Percentiles rank a stretch among this genome's conserved stretches.
Evolutionary conservation across 306 rosid species (phyloP).

Genomic region (Pterocarpus santalinus): DNA sequence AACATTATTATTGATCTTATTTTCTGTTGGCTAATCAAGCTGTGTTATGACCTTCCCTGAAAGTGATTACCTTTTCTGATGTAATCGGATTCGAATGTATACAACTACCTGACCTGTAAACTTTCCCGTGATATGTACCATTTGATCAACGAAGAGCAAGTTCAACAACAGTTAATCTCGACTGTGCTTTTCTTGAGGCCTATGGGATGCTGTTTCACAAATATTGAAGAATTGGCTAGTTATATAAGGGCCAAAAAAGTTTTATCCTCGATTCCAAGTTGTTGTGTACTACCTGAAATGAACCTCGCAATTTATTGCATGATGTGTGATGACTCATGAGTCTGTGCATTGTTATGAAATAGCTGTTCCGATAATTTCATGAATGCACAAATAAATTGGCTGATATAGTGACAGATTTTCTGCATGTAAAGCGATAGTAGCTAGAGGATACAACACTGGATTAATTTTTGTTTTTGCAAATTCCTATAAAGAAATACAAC

Average conservation of each 20-base stretch:
- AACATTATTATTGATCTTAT: slow-evolving; percentile 50
- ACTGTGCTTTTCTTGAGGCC: slow-evolving; percentile 5
- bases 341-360: not conserved
- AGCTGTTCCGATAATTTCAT: not conserved
- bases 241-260: not conserved
- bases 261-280: not conserved
- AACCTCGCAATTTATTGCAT: not conserved
- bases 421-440: not conserved
- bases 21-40: slow-evolving; percentile 43
- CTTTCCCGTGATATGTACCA: slow-evolving; percentile 31
- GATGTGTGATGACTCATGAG: not conserved
- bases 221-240: not conserved
- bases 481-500: not conserved
- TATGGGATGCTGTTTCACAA: not conserved
- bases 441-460: not conserved
- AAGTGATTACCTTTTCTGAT: slow-evolving; percentile 39
- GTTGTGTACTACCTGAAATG: not conserved
- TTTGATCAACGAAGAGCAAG: slow-evolving; percentile 24
- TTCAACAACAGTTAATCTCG: slow-evolving; percentile 25
- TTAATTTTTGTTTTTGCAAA: not conserved
- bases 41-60: slow-evolving; percentile 42
- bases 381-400: not conserved
- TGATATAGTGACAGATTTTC: not conserved
- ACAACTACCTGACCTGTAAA: slow-evolving; percentile 44
- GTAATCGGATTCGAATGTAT: slow-evolving; percentile 24